Conservation (phyloP, 179 eudicot genomes). For the Spergularia azorica region DNA sequence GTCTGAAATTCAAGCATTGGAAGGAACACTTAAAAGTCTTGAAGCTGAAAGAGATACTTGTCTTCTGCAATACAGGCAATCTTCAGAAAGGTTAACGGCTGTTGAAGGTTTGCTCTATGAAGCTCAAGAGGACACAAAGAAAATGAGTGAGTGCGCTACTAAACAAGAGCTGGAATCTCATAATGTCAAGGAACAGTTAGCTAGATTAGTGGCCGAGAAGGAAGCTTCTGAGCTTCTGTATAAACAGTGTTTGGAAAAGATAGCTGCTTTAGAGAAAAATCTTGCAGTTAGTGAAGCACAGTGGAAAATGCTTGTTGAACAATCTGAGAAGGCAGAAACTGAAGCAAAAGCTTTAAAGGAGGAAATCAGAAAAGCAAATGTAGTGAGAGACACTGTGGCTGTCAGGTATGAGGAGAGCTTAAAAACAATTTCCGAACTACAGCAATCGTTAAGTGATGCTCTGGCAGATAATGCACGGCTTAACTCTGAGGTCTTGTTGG, state of each 20-base stretch:
- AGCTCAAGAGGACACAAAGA: constrained; percentile 42
- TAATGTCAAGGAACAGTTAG: constrained; percentile 46
- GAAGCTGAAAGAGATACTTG: constrained; percentile 61
- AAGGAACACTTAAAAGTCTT: constrained; percentile 48
- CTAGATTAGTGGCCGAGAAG: constrained; percentile 52
- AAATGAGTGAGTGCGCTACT: constrained; percentile 37
- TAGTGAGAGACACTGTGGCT: constrained; percentile 58
- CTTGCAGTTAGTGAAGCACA: constrained; percentile 48
- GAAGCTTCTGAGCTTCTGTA: constrained; percentile 48
- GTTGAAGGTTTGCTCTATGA: constrained; percentile 45
- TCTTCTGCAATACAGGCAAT: constrained; percentile 40
- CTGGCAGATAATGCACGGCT: constrained; percentile 58
- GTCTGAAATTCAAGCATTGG: constrained; percentile 51
- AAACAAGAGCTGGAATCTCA: constrained; percentile 50
- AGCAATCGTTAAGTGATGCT: constrained; percentile 54
- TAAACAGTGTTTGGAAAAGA: constrained; percentile 52
- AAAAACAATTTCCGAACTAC: constrained; percentile 61
- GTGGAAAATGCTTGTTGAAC: constrained; percentile 39
- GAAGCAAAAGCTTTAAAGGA: constrained; percentile 59
- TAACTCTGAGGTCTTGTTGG: constrained; percentile 43
- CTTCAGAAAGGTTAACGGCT: constrained; percentile 46
- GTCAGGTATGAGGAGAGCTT: constrained; percentile 55
- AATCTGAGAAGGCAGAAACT: constrained; percentile 53
- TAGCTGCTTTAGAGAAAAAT: constrained; percentile 57
- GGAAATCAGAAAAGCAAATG: constrained; percentile 47